These are phyloP conservation scores for Beauveria pseudobassiana DNA, from an alignment of 2,329 filamentous ascomycete genomes.

Conservation along the genomic window DNA sequence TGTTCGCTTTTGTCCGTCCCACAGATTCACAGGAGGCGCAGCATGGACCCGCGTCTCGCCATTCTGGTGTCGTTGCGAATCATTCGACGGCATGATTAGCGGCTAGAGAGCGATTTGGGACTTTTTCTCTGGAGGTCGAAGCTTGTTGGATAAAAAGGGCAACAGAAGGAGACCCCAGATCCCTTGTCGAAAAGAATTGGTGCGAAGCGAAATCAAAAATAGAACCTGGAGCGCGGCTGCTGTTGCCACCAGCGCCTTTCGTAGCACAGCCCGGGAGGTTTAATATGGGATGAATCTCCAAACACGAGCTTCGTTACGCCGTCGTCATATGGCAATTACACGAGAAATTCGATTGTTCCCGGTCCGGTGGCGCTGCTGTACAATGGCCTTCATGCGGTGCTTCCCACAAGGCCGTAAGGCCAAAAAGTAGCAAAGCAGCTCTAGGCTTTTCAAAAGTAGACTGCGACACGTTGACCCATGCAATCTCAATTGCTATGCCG, in stretches of 20 bases:
- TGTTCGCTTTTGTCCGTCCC: slow-evolving; percentile 5
- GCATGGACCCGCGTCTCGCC: background rate
- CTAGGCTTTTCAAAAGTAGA: background rate
- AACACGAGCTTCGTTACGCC: slow-evolving; percentile 7
- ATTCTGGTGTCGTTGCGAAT: background rate
- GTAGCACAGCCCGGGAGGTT: background rate
- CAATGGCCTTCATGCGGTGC: slow-evolving; percentile 2
- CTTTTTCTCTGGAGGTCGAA: background rate
- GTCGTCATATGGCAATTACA: slow-evolving; percentile 4
- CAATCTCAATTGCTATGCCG: background rate
- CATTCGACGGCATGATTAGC: background rate
- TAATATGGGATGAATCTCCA: background rate
- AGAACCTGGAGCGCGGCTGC: background rate
- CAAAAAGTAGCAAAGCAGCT: background rate
- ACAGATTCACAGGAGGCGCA: background rate
- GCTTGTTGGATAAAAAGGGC: background rate
- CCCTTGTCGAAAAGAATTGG: background rate
- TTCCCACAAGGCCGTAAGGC: background rate
- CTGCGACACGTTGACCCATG: background rate
- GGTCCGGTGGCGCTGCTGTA: background rate
- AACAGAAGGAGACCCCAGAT: background rate
- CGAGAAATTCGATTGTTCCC: slow-evolving; percentile 1
- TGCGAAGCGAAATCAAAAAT: background rate
- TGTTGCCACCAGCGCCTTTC: background rate
- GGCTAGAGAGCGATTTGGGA: background rate